A percentile compares a stretch with the other conserved stretches of the same genome.
These are phyloP conservation scores for Hymenochaete sp. DNA, from an alignment of 1,284 basidiomycete genomes.

Conservation along the genomic window DNA sequence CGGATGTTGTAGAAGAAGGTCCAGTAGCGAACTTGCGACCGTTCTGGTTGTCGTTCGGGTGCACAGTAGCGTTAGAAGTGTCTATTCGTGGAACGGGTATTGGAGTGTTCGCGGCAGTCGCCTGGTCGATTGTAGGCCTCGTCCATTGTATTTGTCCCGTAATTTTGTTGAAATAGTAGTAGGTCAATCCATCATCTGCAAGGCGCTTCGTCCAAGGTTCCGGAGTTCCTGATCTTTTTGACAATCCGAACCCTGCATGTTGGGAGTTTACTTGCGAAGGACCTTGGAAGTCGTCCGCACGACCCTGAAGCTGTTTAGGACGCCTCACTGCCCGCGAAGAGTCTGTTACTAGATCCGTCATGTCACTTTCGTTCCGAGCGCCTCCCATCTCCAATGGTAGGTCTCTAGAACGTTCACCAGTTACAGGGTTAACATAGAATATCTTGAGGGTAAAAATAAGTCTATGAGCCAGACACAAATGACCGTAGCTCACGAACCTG, in stretches of 20 bases:
- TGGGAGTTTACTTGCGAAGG: slow-evolving; percentile 19
- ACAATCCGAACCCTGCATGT: slow-evolving; percentile 58
- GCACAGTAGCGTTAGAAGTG: slow-evolving; percentile 2
- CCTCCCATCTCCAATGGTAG: slow-evolving; percentile 69
- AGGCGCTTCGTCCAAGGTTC: slow-evolving; percentile 74
- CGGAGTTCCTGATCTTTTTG: slow-evolving; percentile 50
- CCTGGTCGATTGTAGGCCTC: slow-evolving; percentile 36
- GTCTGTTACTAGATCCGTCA: slow-evolving; percentile 47
- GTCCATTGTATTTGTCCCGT: slow-evolving; percentile 67
- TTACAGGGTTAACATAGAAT: slow-evolving; percentile 88
- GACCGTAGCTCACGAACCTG: slow-evolving; percentile 38
- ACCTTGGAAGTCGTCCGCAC: slow-evolving; percentile 22
- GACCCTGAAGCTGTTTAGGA: slow-evolving; percentile 34
- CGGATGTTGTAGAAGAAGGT: slow-evolving; percentile 11
- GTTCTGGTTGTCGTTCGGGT: slow-evolving; percentile 10
- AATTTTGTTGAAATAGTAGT: slow-evolving; percentile 70
- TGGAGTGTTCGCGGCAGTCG: background rate
- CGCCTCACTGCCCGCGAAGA: slow-evolving; percentile 44
- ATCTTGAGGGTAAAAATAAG: slow-evolving; percentile 44
- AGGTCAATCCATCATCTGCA: slow-evolving; percentile 77
- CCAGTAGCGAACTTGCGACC: slow-evolving; percentile 7
- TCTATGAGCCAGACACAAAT: slow-evolving; percentile 1
- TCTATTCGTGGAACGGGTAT: slow-evolving; percentile 3
- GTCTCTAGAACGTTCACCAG: slow-evolving; percentile 80
- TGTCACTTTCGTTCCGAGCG: slow-evolving; percentile 45